Conservation (phyloP, 176 grass and related monocot genomes). For the Triticum monococcum region DNA sequence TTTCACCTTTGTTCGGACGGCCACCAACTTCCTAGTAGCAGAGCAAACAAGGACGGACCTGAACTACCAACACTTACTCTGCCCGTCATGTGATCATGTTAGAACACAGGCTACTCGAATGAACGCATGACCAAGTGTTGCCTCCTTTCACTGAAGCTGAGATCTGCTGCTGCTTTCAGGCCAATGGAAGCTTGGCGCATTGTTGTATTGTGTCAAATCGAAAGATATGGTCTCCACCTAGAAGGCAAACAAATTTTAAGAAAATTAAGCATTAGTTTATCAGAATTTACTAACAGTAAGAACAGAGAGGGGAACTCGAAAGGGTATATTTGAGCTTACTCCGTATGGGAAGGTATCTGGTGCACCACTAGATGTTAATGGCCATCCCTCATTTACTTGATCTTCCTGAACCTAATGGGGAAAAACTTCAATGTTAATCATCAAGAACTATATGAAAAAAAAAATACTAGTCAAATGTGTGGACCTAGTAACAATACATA, state of each 20-base stretch:
- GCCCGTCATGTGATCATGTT: not conserved
- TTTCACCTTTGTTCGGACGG: not conserved
- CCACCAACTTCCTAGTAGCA: not conserved
- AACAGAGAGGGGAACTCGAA: conserved; percentile 16
- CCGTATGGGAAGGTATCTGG: conserved; percentile 65
- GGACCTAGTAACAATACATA: conserved; percentile 39
- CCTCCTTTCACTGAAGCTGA: conserved; percentile 51
- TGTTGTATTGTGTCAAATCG: conserved; percentile 78
- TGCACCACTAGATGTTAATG: conserved; percentile 48
- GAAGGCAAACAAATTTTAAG: conserved; percentile 22
- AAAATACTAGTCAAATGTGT: not conserved
- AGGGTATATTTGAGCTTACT: conserved; percentile 38
- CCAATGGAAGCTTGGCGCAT: conserved; percentile 61
- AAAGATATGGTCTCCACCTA: conserved; percentile 86
- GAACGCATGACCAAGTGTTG: not conserved
- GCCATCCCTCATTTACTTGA: conserved; percentile 66
- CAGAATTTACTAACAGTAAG: conserved; percentile 10
- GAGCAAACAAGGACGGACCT: not conserved
- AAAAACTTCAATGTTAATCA: not conserved
- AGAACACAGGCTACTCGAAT: conserved; percentile 8
- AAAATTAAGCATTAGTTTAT: conserved; percentile 12
- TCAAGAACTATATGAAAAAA: not conserved
- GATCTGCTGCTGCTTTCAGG: conserved; percentile 71
- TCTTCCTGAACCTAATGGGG: conserved; percentile 48
- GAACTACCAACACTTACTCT: conserved; percentile 2